Percentiles rank a stretch among this genome's conserved stretches.
These are phyloP conservation scores for Microcyclospora tardicrescens DNA, from an alignment of 2,329 filamentous ascomycete genomes.

Conservation along the genomic window DNA sequence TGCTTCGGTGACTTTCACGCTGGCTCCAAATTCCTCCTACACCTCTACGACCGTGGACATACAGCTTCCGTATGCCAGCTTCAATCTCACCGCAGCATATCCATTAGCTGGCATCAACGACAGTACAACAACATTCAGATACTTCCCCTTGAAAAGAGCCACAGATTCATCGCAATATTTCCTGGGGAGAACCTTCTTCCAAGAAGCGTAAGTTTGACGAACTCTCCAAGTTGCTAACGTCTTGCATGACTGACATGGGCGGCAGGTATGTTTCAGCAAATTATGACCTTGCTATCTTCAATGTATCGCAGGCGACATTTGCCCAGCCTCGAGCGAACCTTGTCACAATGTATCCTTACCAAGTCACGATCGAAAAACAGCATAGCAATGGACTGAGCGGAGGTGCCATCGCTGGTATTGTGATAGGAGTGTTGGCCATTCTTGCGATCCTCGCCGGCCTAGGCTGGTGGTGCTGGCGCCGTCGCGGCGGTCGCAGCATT, in stretches of 20 bases:
- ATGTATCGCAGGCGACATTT: slow-evolving; percentile 13
- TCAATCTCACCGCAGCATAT: slow-evolving; percentile 12
- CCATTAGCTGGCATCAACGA: slow-evolving; percentile 1
- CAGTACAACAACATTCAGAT: slow-evolving; percentile 1
- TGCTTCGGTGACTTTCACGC: slow-evolving; percentile 25
- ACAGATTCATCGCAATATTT: slow-evolving; percentile 14
- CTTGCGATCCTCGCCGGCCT: slow-evolving; percentile 20
- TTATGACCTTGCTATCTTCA: slow-evolving; percentile 14
- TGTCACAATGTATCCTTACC: not conserved
- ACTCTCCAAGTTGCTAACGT: slow-evolving; percentile 1
- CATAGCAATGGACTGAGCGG: not conserved
- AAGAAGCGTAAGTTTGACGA: slow-evolving; percentile 17
- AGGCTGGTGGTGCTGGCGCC: slow-evolving; percentile 21
- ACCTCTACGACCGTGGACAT: slow-evolving; percentile 10
- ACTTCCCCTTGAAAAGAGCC: slow-evolving; percentile 17
- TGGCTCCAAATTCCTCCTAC: slow-evolving; percentile 3
- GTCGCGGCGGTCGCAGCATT: slow-evolving; percentile 1
- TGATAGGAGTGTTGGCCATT: slow-evolving; percentile 10
- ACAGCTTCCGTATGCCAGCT: slow-evolving; percentile 18
- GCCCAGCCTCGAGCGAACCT: slow-evolving; percentile 3
- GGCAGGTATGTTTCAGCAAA: slow-evolving; percentile 14
- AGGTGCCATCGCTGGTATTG: slow-evolving; percentile 6
- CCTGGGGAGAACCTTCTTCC: slow-evolving; percentile 18
- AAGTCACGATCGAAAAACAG: not conserved
- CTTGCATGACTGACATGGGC: not conserved